These are phyloP conservation scores for Daldinia loculata DNA, from an alignment of 495 filamentous ascomycete genomes.

Conservation along the genomic window DNA sequence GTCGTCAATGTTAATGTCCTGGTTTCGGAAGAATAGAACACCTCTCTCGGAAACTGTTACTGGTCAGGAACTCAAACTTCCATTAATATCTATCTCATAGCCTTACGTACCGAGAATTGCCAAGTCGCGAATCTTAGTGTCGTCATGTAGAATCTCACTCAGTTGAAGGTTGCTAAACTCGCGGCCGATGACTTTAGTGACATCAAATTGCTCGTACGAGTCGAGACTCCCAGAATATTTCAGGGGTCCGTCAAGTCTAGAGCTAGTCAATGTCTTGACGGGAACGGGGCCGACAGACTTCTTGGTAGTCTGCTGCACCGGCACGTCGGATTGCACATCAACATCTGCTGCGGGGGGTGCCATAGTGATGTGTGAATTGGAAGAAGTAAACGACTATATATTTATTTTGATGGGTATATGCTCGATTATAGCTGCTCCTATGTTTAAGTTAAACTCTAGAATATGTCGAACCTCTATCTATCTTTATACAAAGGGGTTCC, in stretches of 20 bases:
- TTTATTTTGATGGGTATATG: neutral
- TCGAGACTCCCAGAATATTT: constrained; percentile 76
- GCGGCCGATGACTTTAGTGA: constrained; percentile 72
- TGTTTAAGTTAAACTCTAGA: neutral
- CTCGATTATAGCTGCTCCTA: neutral
- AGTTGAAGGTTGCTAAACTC: constrained; percentile 70
- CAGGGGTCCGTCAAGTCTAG: constrained; percentile 78
- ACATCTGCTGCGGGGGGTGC: constrained; percentile 47
- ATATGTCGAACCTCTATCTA: constrained; percentile 2
- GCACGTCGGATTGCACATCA: constrained; percentile 39
- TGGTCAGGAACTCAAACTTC: constrained; percentile 33
- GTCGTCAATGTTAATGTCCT: constrained; percentile 67
- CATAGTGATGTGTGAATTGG: constrained; percentile 1
- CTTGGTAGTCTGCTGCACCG: constrained; percentile 56
- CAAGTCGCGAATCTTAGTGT: constrained; percentile 71
- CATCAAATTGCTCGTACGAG: constrained; percentile 67
- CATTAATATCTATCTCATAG: neutral
- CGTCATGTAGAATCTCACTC: constrained; percentile 70
- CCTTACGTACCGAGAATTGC: constrained; percentile 66
- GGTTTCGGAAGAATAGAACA: constrained; percentile 77
- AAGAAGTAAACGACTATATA: neutral
- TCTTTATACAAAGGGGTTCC: constrained; percentile 18
- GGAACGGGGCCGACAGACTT: constrained; percentile 61
- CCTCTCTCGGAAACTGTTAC: constrained; percentile 72
- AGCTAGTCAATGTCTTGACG: constrained; percentile 76